A percentile compares a stretch with the other conserved stretches of the same genome.
Conservation (phyloP, 2,329 filamentous ascomycete genomes). For the Apiospora pterosperma region DNA sequence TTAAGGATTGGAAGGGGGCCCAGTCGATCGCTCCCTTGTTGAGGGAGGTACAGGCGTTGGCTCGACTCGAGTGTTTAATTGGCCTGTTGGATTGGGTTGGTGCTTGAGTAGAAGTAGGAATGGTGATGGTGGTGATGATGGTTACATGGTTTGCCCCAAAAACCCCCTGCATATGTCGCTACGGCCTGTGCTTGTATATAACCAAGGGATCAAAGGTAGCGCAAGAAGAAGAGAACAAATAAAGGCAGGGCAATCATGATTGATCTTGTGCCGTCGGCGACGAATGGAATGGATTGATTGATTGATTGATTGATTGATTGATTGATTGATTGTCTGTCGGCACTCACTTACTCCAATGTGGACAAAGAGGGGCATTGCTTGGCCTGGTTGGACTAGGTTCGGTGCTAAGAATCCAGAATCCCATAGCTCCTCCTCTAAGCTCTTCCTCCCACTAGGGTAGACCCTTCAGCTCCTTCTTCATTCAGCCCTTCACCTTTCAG, state of each 20-base stretch:
- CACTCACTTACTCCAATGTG: too few relatives aligned
- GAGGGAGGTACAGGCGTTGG: background rate
- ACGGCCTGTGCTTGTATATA: background rate
- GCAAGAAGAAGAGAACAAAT: too few relatives aligned
- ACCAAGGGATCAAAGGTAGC: background rate
- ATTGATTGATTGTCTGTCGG: too few relatives aligned
- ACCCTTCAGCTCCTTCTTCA: too few relatives aligned
- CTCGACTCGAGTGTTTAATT: background rate
- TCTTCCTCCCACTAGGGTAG: too few relatives aligned
- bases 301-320: too few relatives aligned
- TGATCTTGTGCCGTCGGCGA: too few relatives aligned
- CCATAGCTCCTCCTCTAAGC: background rate
- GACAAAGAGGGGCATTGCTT: too few relatives aligned
- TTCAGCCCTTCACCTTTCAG: too few relatives aligned
- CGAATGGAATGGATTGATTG: too few relatives aligned
- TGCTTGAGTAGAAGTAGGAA: background rate
- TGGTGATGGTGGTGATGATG: background rate
- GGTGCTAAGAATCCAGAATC: background rate
- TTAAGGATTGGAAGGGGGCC: background rate
- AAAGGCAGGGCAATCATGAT: too few relatives aligned
- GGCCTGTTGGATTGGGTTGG: background rate
- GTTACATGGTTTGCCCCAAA: background rate
- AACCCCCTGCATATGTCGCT: background rate
- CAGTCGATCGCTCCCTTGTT: background rate
- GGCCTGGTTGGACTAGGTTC: background rate